Percentiles rank a stretch among this genome's conserved stretches.
Evolutionary conservation across 768 basidiomycete species (phyloP).

Genomic region (Cystobasidium onofrii): DNA sequence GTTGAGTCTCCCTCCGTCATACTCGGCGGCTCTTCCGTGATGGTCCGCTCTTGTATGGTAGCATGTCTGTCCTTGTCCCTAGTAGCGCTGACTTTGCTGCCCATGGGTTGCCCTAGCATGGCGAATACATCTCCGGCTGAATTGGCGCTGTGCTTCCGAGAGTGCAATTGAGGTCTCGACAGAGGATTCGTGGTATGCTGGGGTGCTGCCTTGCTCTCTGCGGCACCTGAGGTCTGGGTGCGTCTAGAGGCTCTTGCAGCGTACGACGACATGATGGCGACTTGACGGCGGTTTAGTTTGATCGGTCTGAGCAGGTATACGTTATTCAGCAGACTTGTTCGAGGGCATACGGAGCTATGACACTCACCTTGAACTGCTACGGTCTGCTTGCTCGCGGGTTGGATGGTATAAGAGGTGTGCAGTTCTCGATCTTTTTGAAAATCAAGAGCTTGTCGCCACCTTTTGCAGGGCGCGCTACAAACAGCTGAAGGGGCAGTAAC

Average conservation of each 20-base stretch:
- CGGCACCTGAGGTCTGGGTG: background rate
- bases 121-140: conserved; percentile 29
- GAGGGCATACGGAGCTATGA: too few relatives aligned
- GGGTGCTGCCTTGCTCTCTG: background rate
- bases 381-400: background rate
- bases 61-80: background rate
- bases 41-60: background rate
- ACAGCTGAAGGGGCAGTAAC: too few relatives aligned
- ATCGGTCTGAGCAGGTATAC: background rate
- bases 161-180: background rate
- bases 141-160: conserved; percentile 22
- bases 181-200: background rate
- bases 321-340: too few relatives aligned
- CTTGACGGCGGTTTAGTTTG: background rate
- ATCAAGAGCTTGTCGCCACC: too few relatives aligned
- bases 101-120: conserved; percentile 16
- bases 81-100: background rate
- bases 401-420: background rate
- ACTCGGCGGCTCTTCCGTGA: background rate
- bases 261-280: conserved; percentile 4
- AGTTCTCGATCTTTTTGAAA: background rate
- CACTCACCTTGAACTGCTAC: background rate
- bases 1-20: background rate
- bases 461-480: too few relatives aligned
- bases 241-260: conserved; percentile 2